These are phyloP conservation scores for Neonectria magnoliae DNA, from an alignment of 2,329 filamentous ascomycete genomes.

Conservation along the genomic window DNA sequence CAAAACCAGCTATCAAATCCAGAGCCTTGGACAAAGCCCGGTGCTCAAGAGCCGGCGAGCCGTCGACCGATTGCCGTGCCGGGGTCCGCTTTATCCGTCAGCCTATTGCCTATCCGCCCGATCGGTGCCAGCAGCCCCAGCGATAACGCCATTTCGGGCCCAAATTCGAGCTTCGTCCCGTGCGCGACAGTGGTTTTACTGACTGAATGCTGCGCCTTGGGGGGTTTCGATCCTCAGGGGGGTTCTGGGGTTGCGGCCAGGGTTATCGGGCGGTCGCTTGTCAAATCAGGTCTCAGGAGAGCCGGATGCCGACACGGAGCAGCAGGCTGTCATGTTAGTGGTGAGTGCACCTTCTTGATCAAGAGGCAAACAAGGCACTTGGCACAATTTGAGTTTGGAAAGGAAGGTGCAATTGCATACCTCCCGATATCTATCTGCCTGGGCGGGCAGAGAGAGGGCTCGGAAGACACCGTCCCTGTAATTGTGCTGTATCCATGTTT, in stretches of 20 bases:
- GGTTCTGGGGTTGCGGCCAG: background rate
- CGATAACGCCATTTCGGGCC: slow-evolving; percentile 42
- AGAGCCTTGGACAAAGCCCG: background rate
- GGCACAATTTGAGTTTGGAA: background rate
- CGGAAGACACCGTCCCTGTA: background rate
- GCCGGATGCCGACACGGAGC: slow-evolving; percentile 2
- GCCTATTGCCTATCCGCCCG: slow-evolving; percentile 31
- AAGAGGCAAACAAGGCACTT: background rate
- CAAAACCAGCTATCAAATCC: slow-evolving; percentile 8
- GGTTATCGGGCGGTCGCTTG: slow-evolving; percentile 10
- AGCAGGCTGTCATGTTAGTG: slow-evolving; percentile 8
- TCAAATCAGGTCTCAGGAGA: background rate
- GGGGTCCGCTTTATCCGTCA: slow-evolving; percentile 35
- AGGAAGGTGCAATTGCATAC: background rate
- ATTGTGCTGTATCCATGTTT: background rate
- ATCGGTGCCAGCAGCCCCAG: slow-evolving; percentile 37
- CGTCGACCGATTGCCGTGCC: slow-evolving; percentile 39
- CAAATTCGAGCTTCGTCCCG: slow-evolving; percentile 39
- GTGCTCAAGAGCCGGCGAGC: slow-evolving; percentile 20
- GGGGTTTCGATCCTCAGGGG: slow-evolving; percentile 15
- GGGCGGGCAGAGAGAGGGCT: background rate
- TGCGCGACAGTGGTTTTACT: slow-evolving; percentile 23
- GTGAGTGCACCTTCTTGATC: background rate
- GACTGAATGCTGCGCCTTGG: slow-evolving; percentile 18
- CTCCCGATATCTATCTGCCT: background rate